These are phyloP conservation scores for Lachancea cidri DNA, from an alignment of 805 yeast species.

Conservation along the genomic window DNA sequence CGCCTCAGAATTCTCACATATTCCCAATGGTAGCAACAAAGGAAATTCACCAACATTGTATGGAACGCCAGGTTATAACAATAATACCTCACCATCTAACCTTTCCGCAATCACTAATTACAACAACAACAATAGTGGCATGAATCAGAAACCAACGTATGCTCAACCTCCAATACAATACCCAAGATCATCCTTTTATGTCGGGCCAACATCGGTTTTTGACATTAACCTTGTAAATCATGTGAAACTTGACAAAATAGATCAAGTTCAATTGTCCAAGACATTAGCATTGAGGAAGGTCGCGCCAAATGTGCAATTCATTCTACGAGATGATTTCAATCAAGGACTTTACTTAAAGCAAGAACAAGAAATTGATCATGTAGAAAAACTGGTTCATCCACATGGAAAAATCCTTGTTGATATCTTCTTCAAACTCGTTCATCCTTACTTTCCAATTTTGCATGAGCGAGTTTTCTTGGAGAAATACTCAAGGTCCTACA, in stretches of 20 bases:
- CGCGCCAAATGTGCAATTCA: slow-evolving; percentile 67
- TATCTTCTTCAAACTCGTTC: slow-evolving; percentile 77
- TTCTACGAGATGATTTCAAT: slow-evolving; percentile 74
- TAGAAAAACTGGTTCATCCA: slow-evolving; percentile 85
- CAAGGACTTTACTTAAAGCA: slow-evolving; percentile 62
- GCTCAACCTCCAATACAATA: slow-evolving; percentile 55
- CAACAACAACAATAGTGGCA: slow-evolving; percentile 19
- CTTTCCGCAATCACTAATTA: neutral
- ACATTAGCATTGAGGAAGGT: slow-evolving; percentile 72
- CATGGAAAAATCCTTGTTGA: slow-evolving; percentile 80
- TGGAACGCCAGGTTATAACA: slow-evolving; percentile 4
- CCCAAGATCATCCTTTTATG: slow-evolving; percentile 83
- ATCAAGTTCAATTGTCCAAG: slow-evolving; percentile 70
- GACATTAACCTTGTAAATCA: slow-evolving; percentile 66
- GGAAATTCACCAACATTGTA: slow-evolving; percentile 2
- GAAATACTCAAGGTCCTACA: slow-evolving; percentile 82
- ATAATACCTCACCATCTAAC: slow-evolving; percentile 3
- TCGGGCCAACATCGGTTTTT: slow-evolving; percentile 84
- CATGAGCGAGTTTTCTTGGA: slow-evolving; percentile 90
- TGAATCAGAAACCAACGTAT: slow-evolving; percentile 3
- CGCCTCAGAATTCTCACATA: slow-evolving; percentile 3
- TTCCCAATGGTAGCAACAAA: neutral
- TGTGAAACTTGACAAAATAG: slow-evolving; percentile 62
- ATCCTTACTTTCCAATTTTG: slow-evolving; percentile 85
- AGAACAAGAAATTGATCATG: slow-evolving; percentile 73